Evolutionary conservation across 768 basidiomycete species (phyloP).

Genomic region (Rhizopogon roseolus): DNA sequence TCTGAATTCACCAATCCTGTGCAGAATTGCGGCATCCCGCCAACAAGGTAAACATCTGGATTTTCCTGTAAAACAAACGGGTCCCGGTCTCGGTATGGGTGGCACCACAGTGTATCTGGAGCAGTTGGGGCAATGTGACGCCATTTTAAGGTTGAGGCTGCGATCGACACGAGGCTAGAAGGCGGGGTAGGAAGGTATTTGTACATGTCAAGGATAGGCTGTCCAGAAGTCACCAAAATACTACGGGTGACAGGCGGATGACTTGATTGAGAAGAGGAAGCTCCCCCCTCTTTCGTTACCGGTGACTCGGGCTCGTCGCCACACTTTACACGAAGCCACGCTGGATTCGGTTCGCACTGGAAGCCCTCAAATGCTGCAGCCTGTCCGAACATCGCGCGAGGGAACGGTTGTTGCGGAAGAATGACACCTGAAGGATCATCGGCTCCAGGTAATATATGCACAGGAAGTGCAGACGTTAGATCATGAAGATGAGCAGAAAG

Average conservation of each 20-base stretch:
- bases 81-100: constrained; percentile 83
- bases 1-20: constrained; percentile 58
- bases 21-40: constrained; percentile 81
- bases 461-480: constrained; percentile 70
- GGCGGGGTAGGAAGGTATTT: constrained; percentile 80
- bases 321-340: constrained; percentile 67
- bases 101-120: constrained; percentile 98
- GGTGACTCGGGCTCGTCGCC: constrained; percentile 19
- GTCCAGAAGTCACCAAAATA: constrained; percentile 84
- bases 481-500: constrained; percentile 72
- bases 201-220: constrained; percentile 92
- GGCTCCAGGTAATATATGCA: constrained; percentile 86
- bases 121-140: constrained; percentile 98
- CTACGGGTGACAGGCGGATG: constrained; percentile 38
- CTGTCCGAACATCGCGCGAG: constrained; percentile 83
- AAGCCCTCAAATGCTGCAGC: constrained; percentile 57
- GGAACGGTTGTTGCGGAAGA: constrained; percentile 91
- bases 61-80: constrained; percentile 86
- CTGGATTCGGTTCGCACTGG: constrained; percentile 82
- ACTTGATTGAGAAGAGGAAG: constrained; percentile 1
- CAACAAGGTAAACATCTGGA: constrained; percentile 90
- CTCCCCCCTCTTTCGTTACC: not conserved
- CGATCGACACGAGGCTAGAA: constrained; percentile 67
- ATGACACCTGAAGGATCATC: constrained; percentile 86
- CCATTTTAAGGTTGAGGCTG: constrained; percentile 83